phyloP scores from a whole-genome alignment of 768 basidiomycete genomes.

The Crucibulum laeve region DNA sequence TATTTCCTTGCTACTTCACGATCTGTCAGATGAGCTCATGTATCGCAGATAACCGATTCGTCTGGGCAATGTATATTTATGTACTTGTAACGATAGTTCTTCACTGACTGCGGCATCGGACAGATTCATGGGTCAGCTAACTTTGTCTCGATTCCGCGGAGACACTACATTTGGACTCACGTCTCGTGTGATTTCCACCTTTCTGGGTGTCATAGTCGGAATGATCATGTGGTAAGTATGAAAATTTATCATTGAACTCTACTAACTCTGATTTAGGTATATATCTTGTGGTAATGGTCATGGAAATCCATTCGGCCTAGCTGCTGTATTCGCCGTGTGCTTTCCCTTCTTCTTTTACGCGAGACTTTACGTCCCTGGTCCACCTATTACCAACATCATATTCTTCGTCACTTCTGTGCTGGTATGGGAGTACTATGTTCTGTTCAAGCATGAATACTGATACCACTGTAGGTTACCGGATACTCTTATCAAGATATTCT shows the following conservation, averaged over 20 bases:
- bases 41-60: not conserved
- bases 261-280: constrained; percentile 41
- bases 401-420: constrained; percentile 60
- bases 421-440: constrained; percentile 24
- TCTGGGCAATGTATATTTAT: not conserved
- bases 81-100: not conserved
- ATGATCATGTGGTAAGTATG: constrained; percentile 57
- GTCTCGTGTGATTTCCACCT: constrained; percentile 59
- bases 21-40: too few species aligned
- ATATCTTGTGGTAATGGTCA: constrained; percentile 56
- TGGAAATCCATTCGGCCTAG: constrained; percentile 69
- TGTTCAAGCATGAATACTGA: not conserved
- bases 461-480: constrained; percentile 66
- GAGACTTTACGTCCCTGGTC: constrained; percentile 70
- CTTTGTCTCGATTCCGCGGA: constrained; percentile 66
- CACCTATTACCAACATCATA: constrained; percentile 68
- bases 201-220: constrained; percentile 60
- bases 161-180: constrained; percentile 69
- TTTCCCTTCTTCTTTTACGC: constrained; percentile 72
- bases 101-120: not conserved
- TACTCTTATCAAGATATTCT: constrained; percentile 69
- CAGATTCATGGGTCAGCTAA: constrained; percentile 75
- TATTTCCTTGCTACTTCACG: too few species aligned
- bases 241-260: not conserved
- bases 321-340: constrained; percentile 59